Base-by-base conservation (phyloP, 2,329 filamentous ascomycete genomes). In the Aspergillus fructus region DNA sequence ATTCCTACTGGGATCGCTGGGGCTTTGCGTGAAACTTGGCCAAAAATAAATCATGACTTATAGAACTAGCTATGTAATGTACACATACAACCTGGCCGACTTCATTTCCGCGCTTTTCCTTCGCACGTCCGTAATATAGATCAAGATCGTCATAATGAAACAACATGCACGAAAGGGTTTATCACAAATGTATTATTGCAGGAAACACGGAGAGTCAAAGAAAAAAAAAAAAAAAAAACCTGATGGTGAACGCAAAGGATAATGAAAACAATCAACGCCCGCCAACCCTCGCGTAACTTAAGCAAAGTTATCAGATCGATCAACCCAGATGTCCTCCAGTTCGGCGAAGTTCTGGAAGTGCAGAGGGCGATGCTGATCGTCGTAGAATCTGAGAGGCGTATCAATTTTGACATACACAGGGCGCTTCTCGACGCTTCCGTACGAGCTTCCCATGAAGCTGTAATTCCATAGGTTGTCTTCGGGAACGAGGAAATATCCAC, bases 311-410 rank as follows among this genome's bases (percentile, higher is more conserved):
- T 99, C 93, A 62, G 86, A 86, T 68, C 92, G 83, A 75, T 99
- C 94, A 47, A 97, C 93, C 86, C 93, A 96, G 42, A 96, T 90
- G 76, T 99, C 93, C 78, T 99, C 94, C 72, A 99, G 77, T 80
- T 99, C 93, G 1, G 93, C 91, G 78, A 99, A 99, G 76, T 92
- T 96, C 74, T 93, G 89, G 84, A 99, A 99, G 78, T 99, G 94
- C 55, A 97, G 80, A 15, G 93, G 93, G 24, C 94, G 86, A 76
- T 99, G 96, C 67, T 92, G 83, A 67, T 93, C 92, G 71, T 89
- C 93, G 78, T 99, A 99, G 78, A 96, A 97, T 8, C 89, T 83
- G 61, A 88, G 76, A 17, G 94, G 94, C 43, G 91, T 96, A 76
- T 97, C 96, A 54, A 99, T 87, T 81, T 94, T 94, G 67, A 97